Conservation (phyloP, 2,329 filamentous ascomycete species). For the Cryphonectria japonica region DNA sequence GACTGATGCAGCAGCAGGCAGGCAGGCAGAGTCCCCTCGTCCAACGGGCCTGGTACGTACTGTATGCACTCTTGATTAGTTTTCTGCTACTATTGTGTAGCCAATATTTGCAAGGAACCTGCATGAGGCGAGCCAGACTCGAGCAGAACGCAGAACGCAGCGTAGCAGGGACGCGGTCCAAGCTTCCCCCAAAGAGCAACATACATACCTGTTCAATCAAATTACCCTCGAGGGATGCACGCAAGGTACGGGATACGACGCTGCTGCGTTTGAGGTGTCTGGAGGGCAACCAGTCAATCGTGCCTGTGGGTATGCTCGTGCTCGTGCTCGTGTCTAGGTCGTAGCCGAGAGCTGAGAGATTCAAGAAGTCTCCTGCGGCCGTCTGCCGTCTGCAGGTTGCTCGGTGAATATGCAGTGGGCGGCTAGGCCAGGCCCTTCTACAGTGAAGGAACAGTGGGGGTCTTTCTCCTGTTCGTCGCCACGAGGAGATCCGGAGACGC, state of each 20-base stretch:
- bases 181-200: not conserved
- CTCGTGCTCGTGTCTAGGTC: not conserved
- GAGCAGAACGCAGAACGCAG: constrained; percentile 15
- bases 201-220: not conserved
- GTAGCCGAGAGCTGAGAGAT: not conserved
- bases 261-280: not conserved
- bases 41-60: not conserved
- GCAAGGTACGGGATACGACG: not conserved
- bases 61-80: constrained; percentile 15
- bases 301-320: not conserved
- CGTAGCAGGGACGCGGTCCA: not conserved
- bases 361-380: not conserved
- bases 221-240: not conserved
- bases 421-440: constrained; percentile 10
- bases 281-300: not conserved
- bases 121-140: not conserved
- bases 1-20: not conserved
- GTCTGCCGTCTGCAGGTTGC: not conserved
- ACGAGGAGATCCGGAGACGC: constrained; percentile 5
- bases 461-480: not conserved
- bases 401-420: not conserved
- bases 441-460: constrained; percentile 12
- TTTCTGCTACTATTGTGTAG: constrained; percentile 14
- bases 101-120: constrained; percentile 3
- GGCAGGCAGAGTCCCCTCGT: not conserved